Evolutionary conservation across 331 rosid genomes (phyloP).

Genomic region (Saraca asoca): DNA sequence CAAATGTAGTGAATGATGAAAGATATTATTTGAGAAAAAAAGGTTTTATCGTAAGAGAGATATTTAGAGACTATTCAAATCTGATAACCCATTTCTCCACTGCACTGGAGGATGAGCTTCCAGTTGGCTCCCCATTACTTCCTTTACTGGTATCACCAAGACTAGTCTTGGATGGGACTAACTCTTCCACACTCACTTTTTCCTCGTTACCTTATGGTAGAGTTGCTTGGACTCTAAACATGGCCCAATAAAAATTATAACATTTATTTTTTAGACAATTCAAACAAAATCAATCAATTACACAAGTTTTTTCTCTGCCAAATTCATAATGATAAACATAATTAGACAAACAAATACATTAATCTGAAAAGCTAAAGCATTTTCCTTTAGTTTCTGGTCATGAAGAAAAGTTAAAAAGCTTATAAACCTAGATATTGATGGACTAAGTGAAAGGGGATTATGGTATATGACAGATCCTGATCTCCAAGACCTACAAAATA

Average conservation of each 20-base stretch:
- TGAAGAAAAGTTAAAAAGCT: too few species aligned
- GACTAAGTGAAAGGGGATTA: too few species aligned
- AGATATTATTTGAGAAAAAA: background rate
- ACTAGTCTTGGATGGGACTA: slow-evolving; percentile 55
- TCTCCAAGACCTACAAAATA: too few species aligned
- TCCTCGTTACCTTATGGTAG: slow-evolving; percentile 66
- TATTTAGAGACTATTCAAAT: slow-evolving; percentile 73
- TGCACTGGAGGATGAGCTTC: slow-evolving; percentile 43
- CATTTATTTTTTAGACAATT: background rate
- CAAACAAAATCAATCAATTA: background rate
- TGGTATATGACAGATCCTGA: too few species aligned
- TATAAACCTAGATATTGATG: too few species aligned
- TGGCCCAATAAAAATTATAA: slow-evolving; percentile 6
- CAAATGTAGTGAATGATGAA: background rate
- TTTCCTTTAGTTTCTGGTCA: too few species aligned
- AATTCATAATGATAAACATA: background rate
- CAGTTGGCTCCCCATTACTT: slow-evolving; percentile 20
- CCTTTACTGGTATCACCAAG: slow-evolving; percentile 37
- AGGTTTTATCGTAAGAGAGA: slow-evolving; percentile 72
- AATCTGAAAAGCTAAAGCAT: background rate
- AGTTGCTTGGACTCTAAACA: slow-evolving; percentile 61
- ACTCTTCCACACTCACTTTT: slow-evolving; percentile 56
- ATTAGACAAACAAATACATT: background rate
- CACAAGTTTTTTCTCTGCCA: background rate
- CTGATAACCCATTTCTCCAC: slow-evolving; percentile 63